Evolutionary conservation across 371 early-diverging fungal genomes (phyloP).

Genomic region (Gilbertella persicaria): DNA sequence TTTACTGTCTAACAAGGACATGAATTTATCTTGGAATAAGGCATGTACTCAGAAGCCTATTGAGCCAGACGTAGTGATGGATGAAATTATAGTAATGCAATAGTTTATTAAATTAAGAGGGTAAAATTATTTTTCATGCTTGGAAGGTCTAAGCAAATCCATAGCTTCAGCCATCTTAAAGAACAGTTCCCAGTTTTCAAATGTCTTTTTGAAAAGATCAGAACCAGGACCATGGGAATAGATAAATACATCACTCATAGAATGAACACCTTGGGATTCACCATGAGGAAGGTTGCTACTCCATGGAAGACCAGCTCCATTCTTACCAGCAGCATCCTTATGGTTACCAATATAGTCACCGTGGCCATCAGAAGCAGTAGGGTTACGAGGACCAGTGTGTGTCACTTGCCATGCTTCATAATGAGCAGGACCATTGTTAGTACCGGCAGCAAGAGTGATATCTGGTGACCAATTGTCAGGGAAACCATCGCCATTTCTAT

Average conservation of each 20-base stretch:
- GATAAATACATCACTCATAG: slow-evolving; percentile 62
- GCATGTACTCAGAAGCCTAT: too few species aligned
- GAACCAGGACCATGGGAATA: slow-evolving; percentile 60
- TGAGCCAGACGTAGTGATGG: too few species aligned
- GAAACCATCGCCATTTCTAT: slow-evolving; percentile 67
- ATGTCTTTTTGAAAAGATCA: slow-evolving; percentile 53
- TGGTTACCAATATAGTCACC: slow-evolving; percentile 41
- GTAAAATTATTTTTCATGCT: slow-evolving; percentile 11
- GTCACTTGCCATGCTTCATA: slow-evolving; percentile 63
- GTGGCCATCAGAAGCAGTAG: slow-evolving; percentile 28
- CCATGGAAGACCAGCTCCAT: slow-evolving; percentile 44
- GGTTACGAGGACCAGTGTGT: slow-evolving; percentile 42
- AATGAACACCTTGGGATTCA: slow-evolving; percentile 53
- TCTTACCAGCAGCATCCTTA: slow-evolving; percentile 37
- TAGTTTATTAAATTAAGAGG: too few species aligned
- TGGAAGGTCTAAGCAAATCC: slow-evolving; percentile 17
- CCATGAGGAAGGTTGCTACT: slow-evolving; percentile 39
- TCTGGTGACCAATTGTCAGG: slow-evolving; percentile 62
- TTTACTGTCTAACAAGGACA: too few species aligned
- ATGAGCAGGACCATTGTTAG: slow-evolving; percentile 60
- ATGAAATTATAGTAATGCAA: too few species aligned
- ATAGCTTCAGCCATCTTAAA: slow-evolving; percentile 55
- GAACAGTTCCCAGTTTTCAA: slow-evolving; percentile 65
- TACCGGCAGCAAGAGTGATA: slow-evolving; percentile 65
- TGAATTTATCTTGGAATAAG: too few species aligned